Evolutionary conservation across 257 asterid species (phyloP).

Genomic region (Marsdenia floribunda): DNA sequence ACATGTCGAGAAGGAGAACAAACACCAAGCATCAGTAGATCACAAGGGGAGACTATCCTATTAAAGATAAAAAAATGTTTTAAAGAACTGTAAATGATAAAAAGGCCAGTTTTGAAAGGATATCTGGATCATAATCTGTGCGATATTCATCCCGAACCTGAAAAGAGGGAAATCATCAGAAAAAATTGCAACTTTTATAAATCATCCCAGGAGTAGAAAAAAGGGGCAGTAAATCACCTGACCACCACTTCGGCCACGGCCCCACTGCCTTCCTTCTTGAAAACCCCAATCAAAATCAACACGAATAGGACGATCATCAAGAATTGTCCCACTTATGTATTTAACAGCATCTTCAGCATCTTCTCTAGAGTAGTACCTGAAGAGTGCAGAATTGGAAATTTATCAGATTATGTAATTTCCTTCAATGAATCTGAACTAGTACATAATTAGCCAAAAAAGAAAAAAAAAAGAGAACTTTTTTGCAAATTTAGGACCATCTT

Average conservation of each 20-base stretch:
- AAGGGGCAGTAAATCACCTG: constrained; percentile 48
- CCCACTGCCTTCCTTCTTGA: constrained; percentile 98
- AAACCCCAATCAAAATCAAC: constrained; percentile 99
- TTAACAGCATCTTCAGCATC: constrained; percentile 90
- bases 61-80: no score
- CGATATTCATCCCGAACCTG: constrained; percentile 99
- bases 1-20: neutral
- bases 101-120: constrained; percentile 40
- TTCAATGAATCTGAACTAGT: neutral
- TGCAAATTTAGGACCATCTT: neutral
- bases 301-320: constrained; percentile 98
- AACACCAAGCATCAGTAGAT: neutral
- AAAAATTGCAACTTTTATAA: neutral
- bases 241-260: constrained; percentile 98
- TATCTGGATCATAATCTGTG: constrained; percentile 99
- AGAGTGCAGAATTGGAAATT: constrained; percentile 6
- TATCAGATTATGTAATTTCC: neutral
- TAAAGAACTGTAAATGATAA: neutral
- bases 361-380: constrained; percentile 94
- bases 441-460: neutral
- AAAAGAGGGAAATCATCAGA: constrained; percentile 22
- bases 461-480: neutral
- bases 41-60: neutral
- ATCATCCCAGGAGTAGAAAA: constrained; percentile 3
- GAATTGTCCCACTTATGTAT: constrained; percentile 93